Base-by-base conservation (phyloP, 1,139 yeast genomes). In the Debaryomyces singareniensis region DNA sequence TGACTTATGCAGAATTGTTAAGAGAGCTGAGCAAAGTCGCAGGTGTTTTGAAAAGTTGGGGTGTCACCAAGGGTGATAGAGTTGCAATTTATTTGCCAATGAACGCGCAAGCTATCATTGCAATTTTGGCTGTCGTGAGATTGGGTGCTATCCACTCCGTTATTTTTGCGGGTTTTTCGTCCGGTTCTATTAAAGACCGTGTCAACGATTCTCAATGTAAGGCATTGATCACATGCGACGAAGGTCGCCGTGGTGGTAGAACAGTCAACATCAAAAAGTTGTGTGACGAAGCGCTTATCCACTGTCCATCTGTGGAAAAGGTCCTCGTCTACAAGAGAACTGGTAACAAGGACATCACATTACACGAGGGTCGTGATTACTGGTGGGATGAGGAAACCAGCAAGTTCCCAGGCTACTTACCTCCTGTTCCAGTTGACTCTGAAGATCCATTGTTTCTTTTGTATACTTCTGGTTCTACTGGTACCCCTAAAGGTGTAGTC, bases 401-500 rank as follows among this genome's bases (percentile, higher is more conserved):
- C 37, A 82, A 85, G 59, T 81, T 78, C 62, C 76, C 93, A 47
- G 84, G 91, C 35, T 89, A 86, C 64, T 61, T 77, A 42, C 86
- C 97, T 30, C 95, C 95, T 32, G 85, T 76, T 25, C 78, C 96
- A 28, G 95, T 87, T 39, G 75, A 78, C 57, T 64, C 96, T 22
- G 97, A 89, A 64, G 95, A 89, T 61, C 96, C 97, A 31, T 70
- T 89, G 46, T 89, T 89, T 69, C 70, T 89, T 66, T 76, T 89
- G 42, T 89, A 89, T 65, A 89, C 97, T 33, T 86, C 96, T 15
- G 97, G 97, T 42, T 86, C 96, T 25, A 91, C 97, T 32, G 97
- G 98, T 45, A 78, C 94, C 53, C 98, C 97, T 58, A 91, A 91
- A 72, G 97, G 97, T 63, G 95, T 91, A 43, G 94, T 87, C 40